Percentiles rank a stretch among this genome's conserved stretches.
Evolutionary conservation across 2,329 filamentous ascomycete genomes (phyloP).

Genomic region (Alternaria brassicicola): DNA sequence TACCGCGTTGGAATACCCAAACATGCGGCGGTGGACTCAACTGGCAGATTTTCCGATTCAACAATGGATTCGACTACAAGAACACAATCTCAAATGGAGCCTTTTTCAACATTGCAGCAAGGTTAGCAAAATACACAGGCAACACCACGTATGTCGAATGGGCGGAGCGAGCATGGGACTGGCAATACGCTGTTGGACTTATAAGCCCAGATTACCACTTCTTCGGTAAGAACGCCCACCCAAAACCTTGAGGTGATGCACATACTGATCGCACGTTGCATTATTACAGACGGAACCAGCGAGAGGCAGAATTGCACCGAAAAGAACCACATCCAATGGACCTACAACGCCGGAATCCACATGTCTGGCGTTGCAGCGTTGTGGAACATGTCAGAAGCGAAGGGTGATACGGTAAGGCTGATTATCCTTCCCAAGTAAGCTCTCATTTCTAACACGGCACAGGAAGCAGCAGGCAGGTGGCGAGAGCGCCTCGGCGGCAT

Average conservation of each 20-base stretch:
- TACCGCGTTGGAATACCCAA: conserved; percentile 68
- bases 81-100: conserved; percentile 78
- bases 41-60: conserved; percentile 78
- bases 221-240: conserved; percentile 31
- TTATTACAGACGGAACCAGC: conserved; percentile 45
- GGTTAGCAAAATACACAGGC: conserved; percentile 69
- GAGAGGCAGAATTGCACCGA: conserved; percentile 51
- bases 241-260: not conserved
- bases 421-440: no score
- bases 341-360: conserved; percentile 54
- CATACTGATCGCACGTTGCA: not conserved
- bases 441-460: not conserved
- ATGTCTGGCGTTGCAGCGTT: conserved; percentile 54
- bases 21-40: conserved; percentile 67
- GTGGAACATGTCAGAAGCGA: conserved; percentile 53
- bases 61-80: conserved; percentile 79
- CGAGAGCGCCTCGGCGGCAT: conserved; percentile 34
- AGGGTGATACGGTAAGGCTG: conserved; percentile 29
- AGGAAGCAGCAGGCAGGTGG: conserved; percentile 32
- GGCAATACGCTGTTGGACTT: conserved; percentile 55
- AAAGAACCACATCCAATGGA: conserved; percentile 54
- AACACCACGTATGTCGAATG: conserved; percentile 61
- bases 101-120: conserved; percentile 78
- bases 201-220: conserved; percentile 54
- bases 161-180: conserved; percentile 67